A percentile compares a stretch with the other conserved stretches of the same genome.
Evolutionary conservation across 2,329 filamentous ascomycete genomes (phyloP).

Genomic region (Pseudocercospora eumusae): DNA sequence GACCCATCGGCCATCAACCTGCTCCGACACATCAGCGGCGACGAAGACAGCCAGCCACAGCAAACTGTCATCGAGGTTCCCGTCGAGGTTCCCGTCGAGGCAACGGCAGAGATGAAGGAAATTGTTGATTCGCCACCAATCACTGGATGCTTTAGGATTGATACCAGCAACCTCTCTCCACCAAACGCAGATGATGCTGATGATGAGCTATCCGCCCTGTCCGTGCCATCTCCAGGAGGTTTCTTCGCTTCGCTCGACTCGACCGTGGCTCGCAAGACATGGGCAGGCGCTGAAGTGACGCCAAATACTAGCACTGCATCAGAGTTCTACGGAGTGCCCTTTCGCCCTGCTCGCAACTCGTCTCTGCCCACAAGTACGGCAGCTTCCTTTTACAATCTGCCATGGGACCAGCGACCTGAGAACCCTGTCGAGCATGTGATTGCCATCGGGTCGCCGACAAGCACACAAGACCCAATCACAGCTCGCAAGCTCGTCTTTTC

Average conservation of each 20-base stretch:
- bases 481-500: slow-evolving; percentile 57
- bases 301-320: slow-evolving; percentile 91
- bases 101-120: slow-evolving; percentile 59
- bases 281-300: slow-evolving; percentile 63
- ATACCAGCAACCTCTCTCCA: slow-evolving; percentile 34
- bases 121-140: slow-evolving; percentile 51
- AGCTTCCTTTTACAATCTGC: slow-evolving; percentile 83
- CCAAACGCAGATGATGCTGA: slow-evolving; percentile 57
- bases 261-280: slow-evolving; percentile 70
- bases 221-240: slow-evolving; percentile 85
- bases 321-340: slow-evolving; percentile 84
- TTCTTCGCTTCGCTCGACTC: slow-evolving; percentile 87
- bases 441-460: slow-evolving; percentile 51
- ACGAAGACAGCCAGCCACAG: slow-evolving; percentile 37
- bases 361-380: slow-evolving; percentile 81
- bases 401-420: slow-evolving; percentile 58
- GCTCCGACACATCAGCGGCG: slow-evolving; percentile 69
- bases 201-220: slow-evolving; percentile 67
- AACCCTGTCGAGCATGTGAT: slow-evolving; percentile 67
- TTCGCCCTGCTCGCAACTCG: slow-evolving; percentile 52
- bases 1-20: slow-evolving; percentile 80
- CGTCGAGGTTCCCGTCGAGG: slow-evolving; percentile 53
- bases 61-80: slow-evolving; percentile 46
- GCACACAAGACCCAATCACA: slow-evolving; percentile 59
- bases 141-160: slow-evolving; percentile 48